These are phyloP conservation scores for Mucor indicus DNA, from an alignment of 371 early-diverging fungal species.

Conservation along the genomic window DNA sequence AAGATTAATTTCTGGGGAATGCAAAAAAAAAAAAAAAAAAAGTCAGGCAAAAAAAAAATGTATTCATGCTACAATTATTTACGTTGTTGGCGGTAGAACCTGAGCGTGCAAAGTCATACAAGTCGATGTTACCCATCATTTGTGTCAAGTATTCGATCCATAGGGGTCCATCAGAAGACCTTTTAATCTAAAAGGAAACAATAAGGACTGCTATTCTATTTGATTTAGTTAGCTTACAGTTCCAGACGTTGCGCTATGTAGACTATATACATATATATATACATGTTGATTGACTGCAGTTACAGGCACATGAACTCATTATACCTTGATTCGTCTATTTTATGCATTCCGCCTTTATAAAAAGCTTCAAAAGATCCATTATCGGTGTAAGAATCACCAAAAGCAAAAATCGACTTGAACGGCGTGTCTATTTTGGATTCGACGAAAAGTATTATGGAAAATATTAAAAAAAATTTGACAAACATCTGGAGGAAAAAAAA, in stretches of 20 bases:
- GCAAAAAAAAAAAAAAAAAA: background rate
- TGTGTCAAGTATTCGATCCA: conserved; percentile 13
- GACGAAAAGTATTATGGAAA: too few species aligned
- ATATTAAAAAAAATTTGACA: too few species aligned
- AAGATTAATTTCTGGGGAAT: background rate
- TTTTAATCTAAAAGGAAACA: background rate
- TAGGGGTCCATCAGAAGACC: conserved; percentile 9
- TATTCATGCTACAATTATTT: background rate
- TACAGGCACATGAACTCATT: too few species aligned
- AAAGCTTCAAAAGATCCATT: conserved; percentile 3
- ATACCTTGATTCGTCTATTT: too few species aligned
- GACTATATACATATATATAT: too few species aligned
- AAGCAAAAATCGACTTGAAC: conserved; percentile 6
- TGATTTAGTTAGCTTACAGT: too few species aligned
- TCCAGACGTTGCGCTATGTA: too few species aligned
- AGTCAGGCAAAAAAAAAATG: too few species aligned
- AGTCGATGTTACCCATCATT: background rate
- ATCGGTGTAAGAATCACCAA: conserved; percentile 22
- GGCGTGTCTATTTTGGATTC: too few species aligned
- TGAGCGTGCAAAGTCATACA: conserved; percentile 16
- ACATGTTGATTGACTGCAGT: too few species aligned
- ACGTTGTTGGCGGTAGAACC: conserved; percentile 18
- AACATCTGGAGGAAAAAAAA: too few species aligned
- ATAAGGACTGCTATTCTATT: too few species aligned
- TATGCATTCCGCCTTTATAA: background rate